Percentiles rank a stretch among this genome's conserved stretches.
phyloP scores from a whole-genome alignment of 1,284 basidiomycete genomes.

The Puccinia horiana region DNA sequence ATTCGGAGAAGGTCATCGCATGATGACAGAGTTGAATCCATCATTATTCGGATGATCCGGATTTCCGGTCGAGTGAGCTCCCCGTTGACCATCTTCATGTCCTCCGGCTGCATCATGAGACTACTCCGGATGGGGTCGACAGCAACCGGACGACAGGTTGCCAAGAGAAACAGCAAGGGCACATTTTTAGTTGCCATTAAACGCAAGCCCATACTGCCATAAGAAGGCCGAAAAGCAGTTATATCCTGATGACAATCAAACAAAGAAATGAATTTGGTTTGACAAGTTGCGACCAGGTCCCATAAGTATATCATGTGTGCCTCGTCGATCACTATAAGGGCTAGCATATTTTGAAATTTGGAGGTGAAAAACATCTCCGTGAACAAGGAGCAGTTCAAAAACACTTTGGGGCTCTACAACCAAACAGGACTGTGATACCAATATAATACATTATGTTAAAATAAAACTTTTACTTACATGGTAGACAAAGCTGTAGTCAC shows the following conservation, averaged over 20 bases:
- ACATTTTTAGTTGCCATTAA: too few relatives aligned
- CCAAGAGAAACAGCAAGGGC: constrained; percentile 3
- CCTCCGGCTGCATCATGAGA: not conserved
- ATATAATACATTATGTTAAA: not conserved
- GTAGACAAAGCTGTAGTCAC: not conserved
- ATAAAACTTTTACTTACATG: not conserved
- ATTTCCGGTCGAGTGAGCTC: too few relatives aligned
- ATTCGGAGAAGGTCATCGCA: not conserved
- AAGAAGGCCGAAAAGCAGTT: not conserved
- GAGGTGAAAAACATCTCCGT: not conserved
- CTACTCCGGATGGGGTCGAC: not conserved
- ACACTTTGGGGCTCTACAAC: constrained; percentile 12
- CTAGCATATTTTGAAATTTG: constrained; percentile 4
- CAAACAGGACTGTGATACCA: too few relatives aligned
- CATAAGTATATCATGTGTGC: too few relatives aligned
- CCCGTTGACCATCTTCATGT: too few relatives aligned
- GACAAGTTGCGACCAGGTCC: not conserved
- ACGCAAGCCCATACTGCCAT: not conserved
- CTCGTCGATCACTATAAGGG: too few relatives aligned
- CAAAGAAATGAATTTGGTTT: not conserved
- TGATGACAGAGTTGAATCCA: not conserved
- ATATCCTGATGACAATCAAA: not conserved
- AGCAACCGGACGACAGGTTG: constrained; percentile 2
- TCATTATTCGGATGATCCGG: too few relatives aligned
- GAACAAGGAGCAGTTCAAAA: not conserved